Base-by-base conservation (phyloP, 805 yeast species). In the Zygotorulaspora sp. region DNA sequence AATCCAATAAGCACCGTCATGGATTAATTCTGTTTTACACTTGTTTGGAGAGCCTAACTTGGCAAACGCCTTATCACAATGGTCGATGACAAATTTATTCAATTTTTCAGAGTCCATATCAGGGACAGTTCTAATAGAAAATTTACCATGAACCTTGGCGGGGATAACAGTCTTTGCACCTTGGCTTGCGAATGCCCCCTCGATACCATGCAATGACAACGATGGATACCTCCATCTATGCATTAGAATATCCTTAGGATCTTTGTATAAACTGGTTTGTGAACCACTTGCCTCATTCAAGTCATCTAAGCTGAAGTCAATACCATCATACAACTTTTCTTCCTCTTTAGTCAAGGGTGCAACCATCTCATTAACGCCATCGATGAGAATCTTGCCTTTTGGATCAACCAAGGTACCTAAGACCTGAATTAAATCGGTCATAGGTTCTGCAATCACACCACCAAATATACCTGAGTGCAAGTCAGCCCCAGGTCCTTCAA, bases 91-190 rank as follows among this genome's bases (percentile, higher is more conserved):
- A 36, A 80, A 62, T 65, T 85, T 66, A 62, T 86, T 89, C 53
- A 92, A 74, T 62, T 82, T 85, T 26, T 68, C 73, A 33, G 89
- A 76, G 43, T 83, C 85, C 58, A 92, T 90, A 67, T 92, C 75
- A 40, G 99, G 99, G 24, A 92, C 98, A 14, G 98, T 92, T 72
- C 99, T 79, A 57, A 92, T 89, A 23, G 96, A 85, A 63, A 92
- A 92, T 70, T 92, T 92, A 56, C 99, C 99, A 36, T 70, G 65
- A 22, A 92, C 97, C 61, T 81, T 83, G 33, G 96, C 85, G 23
- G 99, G 99, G 49, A 92, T 92, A 36, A 92, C 99, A 22, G 99
- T 92, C 72, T 92, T 92, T 41, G 97, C 99, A 49, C 99, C 99
- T 32, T 83, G 75, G 30, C 84, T 90, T 32, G 83, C 80, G 65